Base-by-base conservation (phyloP, 768 basidiomycete species). In the Tremella yokohamensis region DNA sequence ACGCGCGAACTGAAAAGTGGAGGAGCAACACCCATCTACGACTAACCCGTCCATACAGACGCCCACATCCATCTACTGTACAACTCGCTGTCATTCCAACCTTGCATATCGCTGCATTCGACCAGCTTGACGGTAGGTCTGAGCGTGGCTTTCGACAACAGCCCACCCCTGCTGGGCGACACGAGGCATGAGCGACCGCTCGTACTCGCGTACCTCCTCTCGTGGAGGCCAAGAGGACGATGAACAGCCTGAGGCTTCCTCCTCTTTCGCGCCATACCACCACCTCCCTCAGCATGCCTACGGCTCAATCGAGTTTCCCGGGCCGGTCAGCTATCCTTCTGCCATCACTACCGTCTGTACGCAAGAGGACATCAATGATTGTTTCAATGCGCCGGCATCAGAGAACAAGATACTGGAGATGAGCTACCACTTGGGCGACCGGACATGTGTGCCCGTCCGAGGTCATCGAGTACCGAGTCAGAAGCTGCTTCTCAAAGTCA, bases 241-340 rank as follows among this genome's bases (percentile, higher is more conserved):
- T 4, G 29, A 8, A 6, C 42, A 45, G n/a, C 51, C 51, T 38
- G 47, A 56, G 25, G 38, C 59, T 22, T 24, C 49, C 9, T 45
- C 49, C n/a, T 52, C 52, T 37, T 19, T 40, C 6, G 66, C 69
- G 11, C 66, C 56, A 7, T 56, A 56, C 42, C 62, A 60, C 13
- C 58, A 65, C 51, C 65, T 76, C 49, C 72, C 76, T 15, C 60
- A 62, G 49, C 79, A 80, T 4, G 79, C 83, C 26, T 87, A 85
- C 72, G 87, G 87, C 70, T 87, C 89, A 3, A 80, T 94, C 60
- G 92, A 96, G 75, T 94, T 91, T 78, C 91, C 91, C 7, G 91
- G 91, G 60, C 89, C 90, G 64, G 85, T 96, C 54, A 77, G 81
- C 13, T 76, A 80, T 2, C 72, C 81, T 0, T 87, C 89, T 34